These are phyloP conservation scores for Dendrobium chrysotoxum DNA, from an alignment of 106 monocot genomes.

Conservation along the genomic window DNA sequence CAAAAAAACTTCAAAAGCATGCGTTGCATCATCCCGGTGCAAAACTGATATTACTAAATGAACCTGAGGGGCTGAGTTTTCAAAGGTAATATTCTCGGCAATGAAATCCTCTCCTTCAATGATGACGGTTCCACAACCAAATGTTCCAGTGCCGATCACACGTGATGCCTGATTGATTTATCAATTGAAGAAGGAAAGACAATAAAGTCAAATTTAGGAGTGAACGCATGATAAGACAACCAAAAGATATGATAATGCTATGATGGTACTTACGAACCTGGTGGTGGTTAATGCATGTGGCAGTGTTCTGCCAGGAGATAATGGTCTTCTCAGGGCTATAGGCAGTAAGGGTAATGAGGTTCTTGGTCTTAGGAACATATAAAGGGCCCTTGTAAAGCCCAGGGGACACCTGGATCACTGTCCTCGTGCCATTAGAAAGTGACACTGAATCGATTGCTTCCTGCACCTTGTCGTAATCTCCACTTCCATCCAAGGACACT, in stretches of 20 bases:
- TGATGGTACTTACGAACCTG: constrained; percentile 32
- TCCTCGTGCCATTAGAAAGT: constrained; percentile 56
- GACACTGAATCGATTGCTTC: constrained; percentile 87
- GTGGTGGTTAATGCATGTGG: constrained; percentile 69
- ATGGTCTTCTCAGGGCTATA: constrained; percentile 55
- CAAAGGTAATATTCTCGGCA: constrained; percentile 90
- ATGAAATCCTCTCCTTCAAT: constrained; percentile 97
- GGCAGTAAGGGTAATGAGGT: constrained; percentile 74
- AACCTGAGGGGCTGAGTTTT: constrained; percentile 86
- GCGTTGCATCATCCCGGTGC: neutral
- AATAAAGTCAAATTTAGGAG: neutral
- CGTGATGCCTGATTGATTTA: constrained; percentile 16
- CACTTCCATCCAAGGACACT: constrained; percentile 35
- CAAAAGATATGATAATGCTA: neutral
- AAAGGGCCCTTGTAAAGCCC: constrained; percentile 71
- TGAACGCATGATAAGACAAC: constrained; percentile 2
- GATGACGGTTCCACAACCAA: constrained; percentile 79
- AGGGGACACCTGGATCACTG: constrained; percentile 59
- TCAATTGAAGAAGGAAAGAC: neutral
- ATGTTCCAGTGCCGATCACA: constrained; percentile 85
- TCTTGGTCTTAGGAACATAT: constrained; percentile 92
- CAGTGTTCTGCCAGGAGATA: constrained; percentile 89
- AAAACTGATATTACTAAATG: neutral
- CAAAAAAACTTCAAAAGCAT: neutral
- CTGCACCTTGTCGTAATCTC: constrained; percentile 54